These are phyloP conservation scores for Nicotiana benthamiana DNA, from an alignment of 257 asterid genomes.

Conservation along the genomic window DNA sequence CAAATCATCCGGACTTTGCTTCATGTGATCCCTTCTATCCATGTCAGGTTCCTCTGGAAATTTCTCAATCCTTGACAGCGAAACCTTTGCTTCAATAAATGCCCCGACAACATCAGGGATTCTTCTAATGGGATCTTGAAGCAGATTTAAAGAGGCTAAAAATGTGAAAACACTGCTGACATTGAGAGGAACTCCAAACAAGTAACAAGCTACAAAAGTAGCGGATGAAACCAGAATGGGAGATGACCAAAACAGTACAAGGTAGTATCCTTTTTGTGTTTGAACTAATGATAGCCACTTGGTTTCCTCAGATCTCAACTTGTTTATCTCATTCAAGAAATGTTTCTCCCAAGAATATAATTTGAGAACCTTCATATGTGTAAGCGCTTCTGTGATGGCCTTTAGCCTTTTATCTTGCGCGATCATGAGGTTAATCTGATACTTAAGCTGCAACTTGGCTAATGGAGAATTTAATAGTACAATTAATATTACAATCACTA, in stretches of 20 bases:
- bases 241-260: slow-evolving; percentile 73
- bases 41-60: slow-evolving; percentile 73
- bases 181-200: slow-evolving; percentile 50
- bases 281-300: slow-evolving; percentile 67
- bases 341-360: slow-evolving; percentile 83
- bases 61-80: slow-evolving; percentile 51
- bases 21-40: slow-evolving; percentile 21
- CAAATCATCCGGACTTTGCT: slow-evolving; percentile 16
- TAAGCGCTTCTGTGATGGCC: slow-evolving; percentile 63
- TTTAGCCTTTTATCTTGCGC: slow-evolving; percentile 77
- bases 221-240: slow-evolving; percentile 78
- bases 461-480: slow-evolving; percentile 68
- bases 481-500: slow-evolving; percentile 48
- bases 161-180: slow-evolving; percentile 82
- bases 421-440: slow-evolving; percentile 63
- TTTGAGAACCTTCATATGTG: slow-evolving; percentile 78
- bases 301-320: slow-evolving; percentile 48
- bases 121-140: slow-evolving; percentile 68
- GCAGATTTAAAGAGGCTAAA: slow-evolving; percentile 67
- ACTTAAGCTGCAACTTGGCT: slow-evolving; percentile 68
- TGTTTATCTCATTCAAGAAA: slow-evolving; percentile 44
- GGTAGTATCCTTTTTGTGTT: slow-evolving; percentile 48
- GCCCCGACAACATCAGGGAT: slow-evolving; percentile 84
- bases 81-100: slow-evolving; percentile 72
- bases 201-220: slow-evolving; percentile 79